Conservation (phyloP, 2,329 filamentous ascomycete species). For the Penicillium freii region DNA sequence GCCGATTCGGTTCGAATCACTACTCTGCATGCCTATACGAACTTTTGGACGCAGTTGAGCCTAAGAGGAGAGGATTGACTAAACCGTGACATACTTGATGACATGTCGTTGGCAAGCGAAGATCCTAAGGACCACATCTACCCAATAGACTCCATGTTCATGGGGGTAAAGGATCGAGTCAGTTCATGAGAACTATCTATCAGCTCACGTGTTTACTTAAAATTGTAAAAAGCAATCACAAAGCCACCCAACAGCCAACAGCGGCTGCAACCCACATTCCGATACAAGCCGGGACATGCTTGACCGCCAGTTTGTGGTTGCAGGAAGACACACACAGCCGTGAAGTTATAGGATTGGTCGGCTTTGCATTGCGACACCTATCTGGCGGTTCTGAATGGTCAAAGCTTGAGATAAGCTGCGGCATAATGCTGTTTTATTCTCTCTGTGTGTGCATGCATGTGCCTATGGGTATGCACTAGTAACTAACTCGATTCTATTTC, state of each 20-base stretch:
- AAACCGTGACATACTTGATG: no score
- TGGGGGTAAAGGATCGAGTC: background rate
- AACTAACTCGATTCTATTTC: background rate
- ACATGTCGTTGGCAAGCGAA: background rate
- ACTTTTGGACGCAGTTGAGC: background rate
- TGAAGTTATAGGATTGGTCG: background rate
- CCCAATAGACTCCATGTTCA: background rate
- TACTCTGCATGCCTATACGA: background rate
- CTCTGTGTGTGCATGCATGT: background rate
- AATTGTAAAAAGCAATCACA: background rate
- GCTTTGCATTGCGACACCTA: background rate
- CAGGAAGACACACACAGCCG: background rate
- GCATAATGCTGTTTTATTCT: background rate
- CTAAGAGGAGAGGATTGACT: background rate
- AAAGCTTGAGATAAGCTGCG: constrained; percentile 9
- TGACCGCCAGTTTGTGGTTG: constrained; percentile 11
- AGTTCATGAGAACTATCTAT: background rate
- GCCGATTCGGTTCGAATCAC: background rate
- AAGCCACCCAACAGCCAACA: background rate
- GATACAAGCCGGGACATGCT: background rate
- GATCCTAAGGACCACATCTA: background rate
- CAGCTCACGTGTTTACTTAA: background rate
- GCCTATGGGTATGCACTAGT: background rate
- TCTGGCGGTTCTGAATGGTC: background rate
- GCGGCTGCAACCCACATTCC: background rate